Evolutionary conservation across 2,329 filamentous ascomycete species (phyloP).

Genomic region (Microdochium trichocladiopsis): DNA sequence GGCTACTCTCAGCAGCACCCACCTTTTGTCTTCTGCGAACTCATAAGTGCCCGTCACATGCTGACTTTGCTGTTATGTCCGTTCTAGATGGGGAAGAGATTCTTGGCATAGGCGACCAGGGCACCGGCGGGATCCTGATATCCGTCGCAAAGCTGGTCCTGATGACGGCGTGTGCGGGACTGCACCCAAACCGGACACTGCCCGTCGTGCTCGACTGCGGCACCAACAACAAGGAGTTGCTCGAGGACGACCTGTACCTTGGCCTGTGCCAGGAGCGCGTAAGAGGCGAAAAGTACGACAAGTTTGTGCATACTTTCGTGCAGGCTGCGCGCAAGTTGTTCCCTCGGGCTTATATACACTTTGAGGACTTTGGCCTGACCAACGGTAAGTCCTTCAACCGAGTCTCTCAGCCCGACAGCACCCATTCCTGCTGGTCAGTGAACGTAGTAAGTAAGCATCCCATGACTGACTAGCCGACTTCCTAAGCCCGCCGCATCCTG

Average conservation of each 20-base stretch:
- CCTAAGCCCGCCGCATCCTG: slow-evolving; percentile 59
- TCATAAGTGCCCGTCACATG: no score
- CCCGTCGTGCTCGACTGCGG: slow-evolving; percentile 82
- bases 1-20: neutral
- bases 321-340: slow-evolving; percentile 60
- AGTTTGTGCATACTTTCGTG: slow-evolving; percentile 72
- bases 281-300: slow-evolving; percentile 66
- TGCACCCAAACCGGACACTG: slow-evolving; percentile 71
- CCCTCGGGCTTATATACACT: slow-evolving; percentile 78
- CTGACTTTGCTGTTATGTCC: no score
- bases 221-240: slow-evolving; percentile 69
- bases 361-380: slow-evolving; percentile 76
- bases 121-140: slow-evolving; percentile 77
- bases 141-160: slow-evolving; percentile 77
- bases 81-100: slow-evolving; percentile 58
- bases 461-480: neutral
- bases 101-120: slow-evolving; percentile 83
- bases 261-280: slow-evolving; percentile 62
- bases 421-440: neutral
- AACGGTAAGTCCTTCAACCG: slow-evolving; percentile 46
- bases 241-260: slow-evolving; percentile 73
- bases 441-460: neutral
- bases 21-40: no score
- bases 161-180: slow-evolving; percentile 79
- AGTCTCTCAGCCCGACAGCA: neutral